Evolutionary conservation across 1,139 yeast genomes (phyloP).

Genomic region (Blastobotrys capitulatus): DNA sequence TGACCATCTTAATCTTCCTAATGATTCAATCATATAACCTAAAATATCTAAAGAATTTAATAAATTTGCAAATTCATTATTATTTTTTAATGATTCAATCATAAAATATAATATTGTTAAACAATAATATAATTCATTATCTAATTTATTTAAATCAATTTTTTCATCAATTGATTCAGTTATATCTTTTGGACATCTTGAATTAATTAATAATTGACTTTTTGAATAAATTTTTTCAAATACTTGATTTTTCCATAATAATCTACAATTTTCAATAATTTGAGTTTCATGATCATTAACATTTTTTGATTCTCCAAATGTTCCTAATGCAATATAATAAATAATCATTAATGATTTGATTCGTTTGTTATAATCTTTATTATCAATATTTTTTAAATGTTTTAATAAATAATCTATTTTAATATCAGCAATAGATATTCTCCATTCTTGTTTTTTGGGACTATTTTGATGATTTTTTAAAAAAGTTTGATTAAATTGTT

Average conservation of each 20-base stretch:
- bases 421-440: constrained; percentile 15
- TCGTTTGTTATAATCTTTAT: constrained; percentile 1
- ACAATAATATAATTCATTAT: constrained; percentile 36
- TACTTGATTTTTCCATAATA: constrained; percentile 23
- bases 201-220: constrained; percentile 17
- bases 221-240: constrained; percentile 20
- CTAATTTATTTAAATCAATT: constrained; percentile 11
- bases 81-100: constrained; percentile 33
- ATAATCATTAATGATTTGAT: constrained; percentile 19
- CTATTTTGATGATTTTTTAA: background rate
- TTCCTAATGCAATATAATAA: constrained; percentile 41
- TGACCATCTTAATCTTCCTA: constrained; percentile 67
- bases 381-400: background rate
- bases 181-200: constrained; percentile 18
- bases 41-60: constrained; percentile 37
- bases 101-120: constrained; percentile 54
- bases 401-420: constrained; percentile 11
- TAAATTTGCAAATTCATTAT: constrained; percentile 23
- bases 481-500: constrained; percentile 5
- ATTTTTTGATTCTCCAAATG: constrained; percentile 32
- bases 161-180: constrained; percentile 11
- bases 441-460: constrained; percentile 10
- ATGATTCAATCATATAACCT: constrained; percentile 42
- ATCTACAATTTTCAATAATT: constrained; percentile 31
- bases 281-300: constrained; percentile 37